Evolutionary conservation across 208 protist genomes (phyloP), one percentile per base, ranked within the genome.

Genomic region (Leishmania amazonensis): DNA sequence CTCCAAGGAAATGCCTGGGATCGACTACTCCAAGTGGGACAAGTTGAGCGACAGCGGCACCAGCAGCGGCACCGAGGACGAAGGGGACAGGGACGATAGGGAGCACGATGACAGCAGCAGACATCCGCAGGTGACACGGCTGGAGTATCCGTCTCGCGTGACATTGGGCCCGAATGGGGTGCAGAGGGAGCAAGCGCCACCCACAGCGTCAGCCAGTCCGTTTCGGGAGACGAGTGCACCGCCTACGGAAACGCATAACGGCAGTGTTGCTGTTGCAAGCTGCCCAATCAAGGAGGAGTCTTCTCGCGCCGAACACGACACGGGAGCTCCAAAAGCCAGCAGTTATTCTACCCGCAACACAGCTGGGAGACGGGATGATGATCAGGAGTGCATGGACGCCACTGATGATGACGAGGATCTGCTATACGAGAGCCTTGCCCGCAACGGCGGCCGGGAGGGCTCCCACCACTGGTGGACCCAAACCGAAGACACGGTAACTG

Each of bases 21-120:
- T 97, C 72, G 93, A 97, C 75, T 97, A 97, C 86, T 95, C 91
- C 7, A 97, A 95, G 73, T 97, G 93, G 92, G 91, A 97, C 64
- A 88, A 85, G 65, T 68, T 96, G 13, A 79, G 84, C n/a, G 81
- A 85, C 58, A 91, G 84, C 78, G 80, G 73, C n/a, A 81, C 76
- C 78, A 58, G 45, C 15, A n/a, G 47, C 47, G 24, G 31, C 31
- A 60, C 45, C 24, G 75, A 81, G 42, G 21, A 6, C 3, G 51
- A 57, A 3, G 21, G 38, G 35, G 35, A 72, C 45, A 60, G 72
- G 3, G 62, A 68, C n/a, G 31, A 79, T 2, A 47, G 64, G 6
- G 71, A 24, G 17, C 7, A 75, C 1, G 1, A 21, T 57, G 24
- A 35, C 17, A 40, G 78, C 40, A 24, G 54, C 40, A 75, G 71